phyloP scores from a whole-genome alignment of 2,329 filamentous ascomycete genomes.

The Trichoderma brevicompactum region DNA sequence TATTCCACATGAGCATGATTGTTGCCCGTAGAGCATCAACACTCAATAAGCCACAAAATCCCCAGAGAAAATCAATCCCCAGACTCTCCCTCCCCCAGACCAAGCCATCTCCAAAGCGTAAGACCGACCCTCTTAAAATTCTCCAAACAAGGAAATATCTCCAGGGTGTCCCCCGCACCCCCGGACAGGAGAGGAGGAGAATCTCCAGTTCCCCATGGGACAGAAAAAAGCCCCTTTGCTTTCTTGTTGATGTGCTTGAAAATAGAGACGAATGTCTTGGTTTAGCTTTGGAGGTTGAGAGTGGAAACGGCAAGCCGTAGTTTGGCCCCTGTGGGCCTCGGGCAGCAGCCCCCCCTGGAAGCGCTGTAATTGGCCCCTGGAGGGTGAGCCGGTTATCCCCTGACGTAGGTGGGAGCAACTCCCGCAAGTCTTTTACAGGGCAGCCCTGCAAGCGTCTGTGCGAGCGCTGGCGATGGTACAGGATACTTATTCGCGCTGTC shows the following conservation, averaged over 20 bases:
- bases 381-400: conserved; percentile 9
- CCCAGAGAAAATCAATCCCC: background rate
- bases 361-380: conserved; percentile 25
- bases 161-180: conserved; percentile 23
- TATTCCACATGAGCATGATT: no score
- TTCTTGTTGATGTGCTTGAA: conserved; percentile 1
- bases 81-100: background rate
- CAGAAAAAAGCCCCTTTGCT: background rate
- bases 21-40: background rate
- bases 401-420: conserved; percentile 28
- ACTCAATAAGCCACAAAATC: no score
- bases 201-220: conserved; percentile 27
- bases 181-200: conserved; percentile 15
- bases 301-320: conserved; percentile 15
- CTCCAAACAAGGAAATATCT: conserved; percentile 14
- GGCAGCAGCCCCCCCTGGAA: background rate
- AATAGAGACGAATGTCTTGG: conserved; percentile 7
- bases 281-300: conserved; percentile 18
- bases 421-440: conserved; percentile 12
- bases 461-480: background rate
- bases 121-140: background rate
- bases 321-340: conserved; percentile 21
- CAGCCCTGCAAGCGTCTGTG: conserved; percentile 19
- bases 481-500: no score
- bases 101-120: background rate